Conservation (phyloP, 352 stramenopile species). For the Phytophthora citricola region DNA sequence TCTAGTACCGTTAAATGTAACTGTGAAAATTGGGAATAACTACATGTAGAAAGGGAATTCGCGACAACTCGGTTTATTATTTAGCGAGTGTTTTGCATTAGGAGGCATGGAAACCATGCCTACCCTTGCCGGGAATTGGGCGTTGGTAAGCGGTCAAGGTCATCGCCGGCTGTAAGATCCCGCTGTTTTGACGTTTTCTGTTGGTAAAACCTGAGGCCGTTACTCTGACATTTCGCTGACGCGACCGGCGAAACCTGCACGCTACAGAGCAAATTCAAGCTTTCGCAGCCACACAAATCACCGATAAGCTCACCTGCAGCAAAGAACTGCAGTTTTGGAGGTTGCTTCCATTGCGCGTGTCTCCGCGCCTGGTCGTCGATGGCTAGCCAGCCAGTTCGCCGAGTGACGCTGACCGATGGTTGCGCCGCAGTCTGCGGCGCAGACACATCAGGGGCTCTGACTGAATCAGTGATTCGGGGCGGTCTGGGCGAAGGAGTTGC, state of each 20-base stretch:
- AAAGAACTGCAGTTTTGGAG: constrained; percentile 24
- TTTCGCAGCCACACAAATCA: constrained; percentile 5
- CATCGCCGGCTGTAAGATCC: background rate
- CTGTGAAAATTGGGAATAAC: no score
- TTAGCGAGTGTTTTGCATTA: background rate
- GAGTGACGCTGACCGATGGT: background rate
- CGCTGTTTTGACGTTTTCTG: background rate
- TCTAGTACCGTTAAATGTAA: no score
- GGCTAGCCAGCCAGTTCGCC: constrained; percentile 6
- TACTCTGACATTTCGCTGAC: constrained; percentile 4
- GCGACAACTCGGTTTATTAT: background rate
- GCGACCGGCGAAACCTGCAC: constrained; percentile 1
- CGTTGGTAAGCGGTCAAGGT: background rate
- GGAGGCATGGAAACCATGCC: background rate
- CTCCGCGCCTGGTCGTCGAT: constrained; percentile 11
- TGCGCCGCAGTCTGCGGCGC: background rate
- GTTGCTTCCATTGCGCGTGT: constrained; percentile 23
- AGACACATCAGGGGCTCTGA: constrained; percentile 1
- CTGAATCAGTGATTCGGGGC: no score
- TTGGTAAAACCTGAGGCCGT: background rate
- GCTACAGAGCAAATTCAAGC: constrained; percentile 7
- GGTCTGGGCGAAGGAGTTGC: no score
- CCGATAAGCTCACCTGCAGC: constrained; percentile 8
- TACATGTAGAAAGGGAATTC: background rate
- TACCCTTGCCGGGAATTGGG: background rate